phyloP scores from a whole-genome alignment of 768 basidiomycete species.

The Kwoniella dejecticola region DNA sequence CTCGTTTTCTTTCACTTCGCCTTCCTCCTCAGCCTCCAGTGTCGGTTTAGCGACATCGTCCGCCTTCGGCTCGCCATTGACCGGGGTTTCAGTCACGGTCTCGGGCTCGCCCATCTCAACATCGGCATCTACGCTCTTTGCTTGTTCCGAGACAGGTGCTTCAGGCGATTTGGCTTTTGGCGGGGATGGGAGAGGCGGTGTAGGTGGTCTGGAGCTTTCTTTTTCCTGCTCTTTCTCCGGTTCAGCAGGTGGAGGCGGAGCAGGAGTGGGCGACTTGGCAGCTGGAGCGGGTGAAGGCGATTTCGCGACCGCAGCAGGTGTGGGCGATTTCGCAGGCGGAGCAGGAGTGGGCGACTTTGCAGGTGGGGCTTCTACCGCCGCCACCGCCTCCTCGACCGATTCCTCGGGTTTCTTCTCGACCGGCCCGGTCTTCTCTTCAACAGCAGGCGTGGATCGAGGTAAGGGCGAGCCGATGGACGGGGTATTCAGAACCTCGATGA shows the following conservation, averaged over 20 bases:
- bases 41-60: constrained; percentile 3
- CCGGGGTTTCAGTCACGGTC: background rate
- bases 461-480: constrained; percentile 31
- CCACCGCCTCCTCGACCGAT: background rate
- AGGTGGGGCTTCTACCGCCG: background rate
- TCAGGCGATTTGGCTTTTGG: background rate
- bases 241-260: background rate
- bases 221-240: background rate
- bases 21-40: background rate
- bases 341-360: background rate
- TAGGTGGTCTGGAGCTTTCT: constrained; percentile 17
- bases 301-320: background rate
- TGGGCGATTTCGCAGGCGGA: background rate
- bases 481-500: constrained; percentile 48
- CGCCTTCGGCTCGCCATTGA: background rate
- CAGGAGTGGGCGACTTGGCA: background rate
- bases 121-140: constrained; percentile 19
- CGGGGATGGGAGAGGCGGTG: constrained; percentile 9
- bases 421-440: background rate
- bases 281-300: background rate
- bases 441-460: constrained; percentile 7
- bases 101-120: constrained; percentile 25
- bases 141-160: background rate
- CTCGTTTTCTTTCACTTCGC: constrained; percentile 9
- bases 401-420: background rate